These are phyloP conservation scores for Neurospora intermedia DNA, from an alignment of 495 filamentous ascomycete genomes.

Conservation along the genomic window DNA sequence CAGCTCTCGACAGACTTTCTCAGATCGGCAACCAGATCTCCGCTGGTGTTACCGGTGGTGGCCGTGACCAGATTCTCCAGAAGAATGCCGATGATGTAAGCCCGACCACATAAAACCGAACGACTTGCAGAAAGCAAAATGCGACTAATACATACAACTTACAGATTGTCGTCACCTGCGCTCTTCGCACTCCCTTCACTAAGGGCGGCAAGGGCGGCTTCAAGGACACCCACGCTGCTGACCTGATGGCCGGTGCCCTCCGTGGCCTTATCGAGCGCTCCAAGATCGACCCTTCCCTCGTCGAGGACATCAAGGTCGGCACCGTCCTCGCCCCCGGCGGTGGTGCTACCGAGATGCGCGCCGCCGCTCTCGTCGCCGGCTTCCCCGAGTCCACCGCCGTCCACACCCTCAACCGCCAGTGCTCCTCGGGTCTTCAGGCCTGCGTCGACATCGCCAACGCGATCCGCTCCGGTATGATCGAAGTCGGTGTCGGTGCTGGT, in stretches of 20 bases:
- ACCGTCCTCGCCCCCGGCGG: constrained; percentile 85
- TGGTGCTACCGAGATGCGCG: constrained; percentile 93
- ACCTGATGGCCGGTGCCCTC: constrained; percentile 79
- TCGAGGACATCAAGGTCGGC: constrained; percentile 90
- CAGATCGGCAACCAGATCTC: constrained; percentile 38
- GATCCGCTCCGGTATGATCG: constrained; percentile 83
- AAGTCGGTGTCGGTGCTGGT: constrained; percentile 86
- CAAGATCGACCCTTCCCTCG: constrained; percentile 67
- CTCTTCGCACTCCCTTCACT: constrained; percentile 82
- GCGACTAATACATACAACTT: not conserved
- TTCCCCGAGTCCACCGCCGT: constrained; percentile 77
- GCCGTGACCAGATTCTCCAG: constrained; percentile 36
- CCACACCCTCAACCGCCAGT: constrained; percentile 83
- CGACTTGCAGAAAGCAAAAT: not conserved
- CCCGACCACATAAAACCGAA: not conserved
- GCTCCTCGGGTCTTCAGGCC: constrained; percentile 80
- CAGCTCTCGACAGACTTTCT: constrained; percentile 36
- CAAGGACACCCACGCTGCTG: constrained; percentile 84
- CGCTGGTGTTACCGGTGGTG: constrained; percentile 23
- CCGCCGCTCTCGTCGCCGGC: constrained; percentile 82
- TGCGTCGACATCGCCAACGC: constrained; percentile 88
- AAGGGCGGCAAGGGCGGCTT: constrained; percentile 88
- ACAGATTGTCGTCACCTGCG: constrained; percentile 82
- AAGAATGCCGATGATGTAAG: constrained; percentile 42
- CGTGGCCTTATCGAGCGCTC: constrained; percentile 72